A percentile compares a stretch with the other conserved stretches of the same genome.
These are phyloP conservation scores for Teunomyces funiuensis DNA, from an alignment of 805 yeast genomes.

Conservation along the genomic window DNA sequence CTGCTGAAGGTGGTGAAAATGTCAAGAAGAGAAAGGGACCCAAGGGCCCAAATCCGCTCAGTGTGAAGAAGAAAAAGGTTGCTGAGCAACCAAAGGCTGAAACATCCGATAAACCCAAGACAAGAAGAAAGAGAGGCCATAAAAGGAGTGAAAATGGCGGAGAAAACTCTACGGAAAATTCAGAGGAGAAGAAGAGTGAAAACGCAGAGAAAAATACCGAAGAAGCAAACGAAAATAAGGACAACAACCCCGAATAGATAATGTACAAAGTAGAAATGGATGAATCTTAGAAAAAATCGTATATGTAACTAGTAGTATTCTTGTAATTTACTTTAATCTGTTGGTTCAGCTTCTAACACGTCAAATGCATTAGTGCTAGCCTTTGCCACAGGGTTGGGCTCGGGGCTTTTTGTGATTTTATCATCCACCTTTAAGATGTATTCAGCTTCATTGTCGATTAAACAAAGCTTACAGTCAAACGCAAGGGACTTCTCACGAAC, in stretches of 20 bases:
- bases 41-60: constrained; percentile 86
- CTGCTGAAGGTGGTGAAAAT: constrained; percentile 16
- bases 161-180: neutral
- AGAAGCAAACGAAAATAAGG: neutral
- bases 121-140: constrained; percentile 9
- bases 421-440: constrained; percentile 19
- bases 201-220: neutral
- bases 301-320: neutral
- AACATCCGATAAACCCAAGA: constrained; percentile 10
- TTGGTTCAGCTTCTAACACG: constrained; percentile 7
- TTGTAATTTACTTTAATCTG: neutral
- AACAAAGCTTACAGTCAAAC: constrained; percentile 47
- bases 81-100: constrained; percentile 17
- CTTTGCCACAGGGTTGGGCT: neutral
- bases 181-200: neutral
- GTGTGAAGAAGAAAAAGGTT: constrained; percentile 75
- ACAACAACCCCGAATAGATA: neutral
- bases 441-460: constrained; percentile 32
- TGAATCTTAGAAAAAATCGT: neutral
- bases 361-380: constrained; percentile 7
- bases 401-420: neutral
- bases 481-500: constrained; percentile 47
- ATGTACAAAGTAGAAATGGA: neutral
- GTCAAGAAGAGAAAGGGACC: constrained; percentile 63
- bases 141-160: constrained; percentile 4